phyloP scores from a whole-genome alignment of 495 filamentous ascomycete genomes.

The Penicillium dipodomyicola region DNA sequence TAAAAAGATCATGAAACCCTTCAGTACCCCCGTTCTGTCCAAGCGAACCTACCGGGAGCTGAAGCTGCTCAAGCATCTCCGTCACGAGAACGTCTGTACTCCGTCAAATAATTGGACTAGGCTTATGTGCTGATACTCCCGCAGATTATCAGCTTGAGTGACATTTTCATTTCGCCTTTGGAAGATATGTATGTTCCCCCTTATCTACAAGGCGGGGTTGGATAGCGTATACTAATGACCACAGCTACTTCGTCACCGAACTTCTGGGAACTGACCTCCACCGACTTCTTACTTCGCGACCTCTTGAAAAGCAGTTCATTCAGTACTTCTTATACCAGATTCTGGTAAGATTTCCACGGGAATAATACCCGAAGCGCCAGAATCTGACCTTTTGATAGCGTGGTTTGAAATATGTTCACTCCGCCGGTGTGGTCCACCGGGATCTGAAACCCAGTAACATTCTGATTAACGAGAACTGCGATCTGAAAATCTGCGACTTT shows the following conservation, averaged over 20 bases:
- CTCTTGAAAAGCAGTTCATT: constrained; percentile 98
- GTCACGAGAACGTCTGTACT: constrained; percentile 81
- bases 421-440: constrained; percentile 94
- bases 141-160: constrained; percentile 95
- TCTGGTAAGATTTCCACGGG: constrained; percentile 54
- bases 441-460: constrained; percentile 99
- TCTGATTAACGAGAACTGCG: constrained; percentile 98
- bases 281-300: constrained; percentile 89
- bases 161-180: constrained; percentile 98
- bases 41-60: constrained; percentile 97
- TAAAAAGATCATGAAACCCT: constrained; percentile 99
- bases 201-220: constrained; percentile 16
- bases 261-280: constrained; percentile 96
- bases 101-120: background rate
- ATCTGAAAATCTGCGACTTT: constrained; percentile 99
- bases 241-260: constrained; percentile 95
- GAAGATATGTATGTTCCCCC: constrained; percentile 81
- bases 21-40: constrained; percentile 94
- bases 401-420: constrained; percentile 98
- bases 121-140: constrained; percentile 24
- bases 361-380: constrained; percentile 66
- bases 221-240: constrained; percentile 26
- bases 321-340: constrained; percentile 99
- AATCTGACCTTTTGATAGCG: constrained; percentile 78
- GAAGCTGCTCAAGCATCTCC: constrained; percentile 94